Percentiles rank a stretch among this genome's conserved stretches.
Evolutionary conservation across 139 green algal species (phyloP).

Genomic region (Gonium pectorale): DNA sequence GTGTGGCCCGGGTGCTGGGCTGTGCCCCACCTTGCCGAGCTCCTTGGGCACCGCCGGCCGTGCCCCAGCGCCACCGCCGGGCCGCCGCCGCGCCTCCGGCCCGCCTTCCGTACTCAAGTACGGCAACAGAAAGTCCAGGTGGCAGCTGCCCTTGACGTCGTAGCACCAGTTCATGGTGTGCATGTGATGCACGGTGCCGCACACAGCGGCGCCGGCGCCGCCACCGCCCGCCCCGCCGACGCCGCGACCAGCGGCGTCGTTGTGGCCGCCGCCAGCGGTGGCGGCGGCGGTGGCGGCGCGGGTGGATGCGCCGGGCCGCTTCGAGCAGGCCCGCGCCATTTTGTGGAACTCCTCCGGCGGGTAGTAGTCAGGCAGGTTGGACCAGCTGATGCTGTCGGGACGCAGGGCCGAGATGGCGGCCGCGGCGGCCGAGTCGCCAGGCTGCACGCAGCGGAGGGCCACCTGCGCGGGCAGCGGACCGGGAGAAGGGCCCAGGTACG

Average conservation of each 20-base stretch:
- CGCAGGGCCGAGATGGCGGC: constrained; percentile 37
- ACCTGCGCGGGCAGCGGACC: background rate
- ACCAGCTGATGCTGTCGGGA: constrained; percentile 59
- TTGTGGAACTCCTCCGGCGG: constrained; percentile 46
- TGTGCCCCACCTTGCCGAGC: too few relatives aligned
- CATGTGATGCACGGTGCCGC: constrained; percentile 43
- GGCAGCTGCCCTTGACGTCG: constrained; percentile 50
- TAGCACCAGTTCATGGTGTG: constrained; percentile 54
- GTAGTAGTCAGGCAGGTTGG: constrained; percentile 27
- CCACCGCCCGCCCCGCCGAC: background rate
- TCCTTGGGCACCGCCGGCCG: background rate
- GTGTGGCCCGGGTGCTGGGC: too few relatives aligned
- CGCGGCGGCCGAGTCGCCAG: background rate
- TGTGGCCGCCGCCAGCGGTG: too few relatives aligned
- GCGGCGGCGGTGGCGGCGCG: too few relatives aligned
- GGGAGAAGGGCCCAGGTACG: background rate
- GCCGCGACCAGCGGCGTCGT: too few relatives aligned
- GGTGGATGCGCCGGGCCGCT: background rate
- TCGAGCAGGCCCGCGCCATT: constrained; percentile 38
- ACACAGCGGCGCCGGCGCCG: too few relatives aligned
- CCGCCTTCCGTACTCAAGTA: background rate
- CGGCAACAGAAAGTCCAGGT: constrained; percentile 31
- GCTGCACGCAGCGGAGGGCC: background rate
- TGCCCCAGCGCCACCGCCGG: background rate
- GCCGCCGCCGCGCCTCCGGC: background rate